Evolutionary conservation across 1,139 yeast genomes (phyloP).

Genomic region (Taphrina communis): DNA sequence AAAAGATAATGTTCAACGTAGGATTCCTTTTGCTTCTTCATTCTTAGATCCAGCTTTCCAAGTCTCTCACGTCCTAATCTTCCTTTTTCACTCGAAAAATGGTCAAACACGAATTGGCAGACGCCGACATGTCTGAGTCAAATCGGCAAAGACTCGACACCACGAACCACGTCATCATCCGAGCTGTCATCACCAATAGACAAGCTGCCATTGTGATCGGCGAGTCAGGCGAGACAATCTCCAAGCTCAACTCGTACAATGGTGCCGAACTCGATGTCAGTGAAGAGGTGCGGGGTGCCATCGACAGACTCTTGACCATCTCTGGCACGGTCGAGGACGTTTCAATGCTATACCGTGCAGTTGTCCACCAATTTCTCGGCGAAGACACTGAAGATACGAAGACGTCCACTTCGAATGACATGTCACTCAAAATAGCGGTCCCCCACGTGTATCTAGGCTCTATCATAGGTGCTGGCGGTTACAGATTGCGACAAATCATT

Average conservation of each 20-base stretch:
- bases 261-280: constrained; percentile 75
- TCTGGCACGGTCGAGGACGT: constrained; percentile 80
- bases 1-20: too few species aligned
- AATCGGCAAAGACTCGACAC: constrained; percentile 40
- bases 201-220: constrained; percentile 46
- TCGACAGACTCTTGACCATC: constrained; percentile 77
- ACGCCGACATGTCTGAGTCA: constrained; percentile 12
- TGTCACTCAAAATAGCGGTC: constrained; percentile 66
- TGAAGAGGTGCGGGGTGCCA: constrained; percentile 73
- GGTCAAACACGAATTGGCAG: constrained; percentile 20
- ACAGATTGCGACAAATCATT: constrained; percentile 78
- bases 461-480: constrained; percentile 80
- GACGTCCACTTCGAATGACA: constrained; percentile 60
- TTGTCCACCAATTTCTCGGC: constrained; percentile 10
- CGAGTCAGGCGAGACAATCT: constrained; percentile 40
- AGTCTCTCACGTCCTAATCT: constrained; percentile 19
- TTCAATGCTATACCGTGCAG: constrained; percentile 56
- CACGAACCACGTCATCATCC: constrained; percentile 43
- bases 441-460: constrained; percentile 85
- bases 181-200: constrained; percentile 44
- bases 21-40: not conserved
- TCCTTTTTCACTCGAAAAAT: not conserved
- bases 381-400: constrained; percentile 9
- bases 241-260: constrained; percentile 65
- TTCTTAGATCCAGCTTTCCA: not conserved